Percentiles rank a stretch among this genome's conserved stretches.
phyloP scores from a whole-genome alignment of 75 land plant species.

The Isoetes taiwanensis region DNA sequence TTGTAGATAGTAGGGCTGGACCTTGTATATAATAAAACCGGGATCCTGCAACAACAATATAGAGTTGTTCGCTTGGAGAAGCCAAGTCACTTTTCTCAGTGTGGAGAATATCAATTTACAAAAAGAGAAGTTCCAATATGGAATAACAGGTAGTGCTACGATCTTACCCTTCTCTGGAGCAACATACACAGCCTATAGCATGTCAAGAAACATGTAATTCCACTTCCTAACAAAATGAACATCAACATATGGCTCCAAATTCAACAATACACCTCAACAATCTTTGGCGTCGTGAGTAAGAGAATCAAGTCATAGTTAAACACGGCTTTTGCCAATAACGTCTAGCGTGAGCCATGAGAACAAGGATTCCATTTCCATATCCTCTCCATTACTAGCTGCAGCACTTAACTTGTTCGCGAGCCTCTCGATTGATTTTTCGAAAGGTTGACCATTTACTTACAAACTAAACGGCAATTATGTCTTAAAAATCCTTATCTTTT shows the following conservation, averaged over 20 bases:
- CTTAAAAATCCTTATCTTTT: too few species aligned
- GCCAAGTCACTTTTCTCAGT: background rate
- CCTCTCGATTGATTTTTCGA: background rate
- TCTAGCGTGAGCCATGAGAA: constrained; percentile 3
- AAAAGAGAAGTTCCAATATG: background rate
- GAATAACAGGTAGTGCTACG: constrained; percentile 6
- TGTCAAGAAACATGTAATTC: too few species aligned
- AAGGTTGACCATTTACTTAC: too few species aligned
- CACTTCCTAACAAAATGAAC: background rate
- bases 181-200: background rate
- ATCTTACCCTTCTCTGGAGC: background rate
- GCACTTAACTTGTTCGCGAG: background rate
- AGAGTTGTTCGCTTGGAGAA: too few species aligned
- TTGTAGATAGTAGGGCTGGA: too few species aligned
- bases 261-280: constrained; percentile 1
- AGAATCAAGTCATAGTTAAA: constrained; percentile 9
- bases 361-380: background rate
- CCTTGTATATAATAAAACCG: too few species aligned
- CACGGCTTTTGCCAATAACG: constrained; percentile 3
- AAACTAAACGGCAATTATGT: too few species aligned
- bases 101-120: background rate
- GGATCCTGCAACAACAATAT: too few species aligned
- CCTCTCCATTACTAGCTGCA: background rate
- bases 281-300: background rate
- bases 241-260: background rate